Evolutionary conservation across 345 rosid genomes (phyloP), one percentile per base, ranked within the genome.

Genomic region (Boechera stricta): DNA sequence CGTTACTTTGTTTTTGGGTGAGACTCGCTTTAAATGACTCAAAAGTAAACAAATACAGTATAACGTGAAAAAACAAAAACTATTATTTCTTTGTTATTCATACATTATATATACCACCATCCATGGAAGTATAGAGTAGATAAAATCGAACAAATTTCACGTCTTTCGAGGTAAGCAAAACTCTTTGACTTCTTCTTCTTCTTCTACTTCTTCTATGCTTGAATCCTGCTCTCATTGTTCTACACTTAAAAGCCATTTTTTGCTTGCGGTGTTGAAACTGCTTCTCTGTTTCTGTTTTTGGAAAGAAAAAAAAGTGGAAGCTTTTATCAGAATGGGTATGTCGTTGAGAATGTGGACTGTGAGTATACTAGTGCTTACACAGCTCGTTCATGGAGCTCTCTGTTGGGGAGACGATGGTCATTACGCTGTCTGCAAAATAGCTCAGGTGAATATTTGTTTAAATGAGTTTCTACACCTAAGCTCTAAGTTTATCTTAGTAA

Each of bases 351-450:
- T 66, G 65, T 86, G 85, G 92, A 7, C 77, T 16, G 79, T 65
- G 64, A 87, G 85, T 49, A 33, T 75, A 11, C 71, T 89, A 28
- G 57, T 87, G 62, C 72, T 87, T 69, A 75, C 90, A 77, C 94
- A 85, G 67, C 81, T 88, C 42, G 28, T 82, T 10, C 72, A 83
- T 83, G 90, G 91, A 39, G 84, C 81, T 70, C 78, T 84, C 48
- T 83, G 88, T 35, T 90, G 98, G 98, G 98, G 94, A 78, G 84
- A 86, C 45, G 94, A 90, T 44, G 98, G 96, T 64, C 98, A 94
- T 71, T 90, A 73, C 71, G 84, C 86, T 64, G 64, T 71, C 78
- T 94, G 98, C 86, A 90, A 85, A 78, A 86, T 94, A 52, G 98
- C 98, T 32, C 94, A 94, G 94, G 97, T 87, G 10, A 83, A 51